A percentile compares a stretch with the other conserved stretches of the same genome.
These are phyloP conservation scores for Astrothelium subdiscretum DNA, from an alignment of 495 filamentous ascomycete genomes.

Conservation along the genomic window DNA sequence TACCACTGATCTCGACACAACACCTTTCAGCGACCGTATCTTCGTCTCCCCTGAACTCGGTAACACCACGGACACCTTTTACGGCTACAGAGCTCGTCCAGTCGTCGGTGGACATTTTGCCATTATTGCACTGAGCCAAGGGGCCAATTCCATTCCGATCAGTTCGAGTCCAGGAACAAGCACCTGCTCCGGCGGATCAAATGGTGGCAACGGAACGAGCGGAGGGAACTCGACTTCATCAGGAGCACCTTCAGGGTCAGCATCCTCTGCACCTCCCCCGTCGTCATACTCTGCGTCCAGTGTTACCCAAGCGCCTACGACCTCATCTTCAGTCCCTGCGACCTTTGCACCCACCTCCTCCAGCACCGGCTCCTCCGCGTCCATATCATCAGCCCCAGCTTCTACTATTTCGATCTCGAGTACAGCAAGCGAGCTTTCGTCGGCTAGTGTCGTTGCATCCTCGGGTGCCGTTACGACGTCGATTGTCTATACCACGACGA, in stretches of 20 bases:
- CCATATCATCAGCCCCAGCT: background rate
- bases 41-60: conserved; percentile 22
- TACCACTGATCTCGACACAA: conserved; percentile 36
- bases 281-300: background rate
- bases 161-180: background rate
- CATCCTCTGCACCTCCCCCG: background rate
- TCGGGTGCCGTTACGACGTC: background rate
- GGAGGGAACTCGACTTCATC: background rate
- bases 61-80: conserved; percentile 9
- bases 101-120: conserved; percentile 48
- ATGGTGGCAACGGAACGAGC: background rate
- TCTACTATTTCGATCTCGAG: background rate
- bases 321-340: background rate
- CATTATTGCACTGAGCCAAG: conserved; percentile 26
- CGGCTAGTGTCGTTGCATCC: background rate
- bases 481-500: background rate
- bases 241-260: background rate
- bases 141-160: background rate
- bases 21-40: conserved; percentile 36
- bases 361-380: no score
- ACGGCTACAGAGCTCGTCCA: conserved; percentile 33
- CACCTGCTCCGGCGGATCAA: background rate
- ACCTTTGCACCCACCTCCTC: no score
- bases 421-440: background rate
- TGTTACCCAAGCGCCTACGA: background rate